Conservation (phyloP, 2,329 filamentous ascomycete species). For the Lizonia empirigonia region DNA sequence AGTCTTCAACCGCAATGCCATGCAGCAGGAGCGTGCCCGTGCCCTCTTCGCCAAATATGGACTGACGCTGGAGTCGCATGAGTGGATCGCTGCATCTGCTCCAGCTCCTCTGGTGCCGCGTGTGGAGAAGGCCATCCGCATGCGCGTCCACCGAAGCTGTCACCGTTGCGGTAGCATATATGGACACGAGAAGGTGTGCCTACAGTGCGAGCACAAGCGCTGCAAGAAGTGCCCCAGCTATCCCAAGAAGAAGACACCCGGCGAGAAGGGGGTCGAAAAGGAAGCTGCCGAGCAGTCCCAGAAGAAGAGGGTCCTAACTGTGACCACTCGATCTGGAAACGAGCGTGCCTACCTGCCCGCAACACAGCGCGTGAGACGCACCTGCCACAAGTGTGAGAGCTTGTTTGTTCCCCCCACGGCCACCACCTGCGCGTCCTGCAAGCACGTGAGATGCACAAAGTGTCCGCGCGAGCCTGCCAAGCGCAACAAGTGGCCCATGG, state of each 20-base stretch:
- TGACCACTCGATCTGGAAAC: constrained; percentile 68
- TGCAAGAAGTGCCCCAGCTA: constrained; percentile 81
- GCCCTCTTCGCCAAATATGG: constrained; percentile 53
- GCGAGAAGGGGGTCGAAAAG: constrained; percentile 38
- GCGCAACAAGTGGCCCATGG: constrained; percentile 70
- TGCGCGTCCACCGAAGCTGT: constrained; percentile 79
- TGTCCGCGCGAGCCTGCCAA: constrained; percentile 80
- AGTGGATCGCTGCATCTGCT: constrained; percentile 39
- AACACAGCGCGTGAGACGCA: constrained; percentile 74
- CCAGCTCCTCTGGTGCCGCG: constrained; percentile 52
- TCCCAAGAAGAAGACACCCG: constrained; percentile 65
- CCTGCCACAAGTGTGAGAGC: constrained; percentile 74
- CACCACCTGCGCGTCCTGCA: constrained; percentile 71
- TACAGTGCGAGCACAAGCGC: constrained; percentile 76
- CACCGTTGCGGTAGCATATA: constrained; percentile 80
- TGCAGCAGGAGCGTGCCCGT: constrained; percentile 49
- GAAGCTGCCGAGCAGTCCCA: constrained; percentile 54
- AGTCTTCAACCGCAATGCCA: constrained; percentile 38
- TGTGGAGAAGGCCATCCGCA: constrained; percentile 76
- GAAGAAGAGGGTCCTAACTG: constrained; percentile 60
- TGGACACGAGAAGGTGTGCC: constrained; percentile 73
- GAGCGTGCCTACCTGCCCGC: constrained; percentile 74
- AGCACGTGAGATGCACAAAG: constrained; percentile 76
- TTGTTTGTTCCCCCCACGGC: constrained; percentile 59
- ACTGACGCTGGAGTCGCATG: constrained; percentile 48